Evolutionary conservation across 2,329 filamentous ascomycete species (phyloP), one percentile per base, ranked within the genome.

Genomic region (Monosporascus sp.): DNA sequence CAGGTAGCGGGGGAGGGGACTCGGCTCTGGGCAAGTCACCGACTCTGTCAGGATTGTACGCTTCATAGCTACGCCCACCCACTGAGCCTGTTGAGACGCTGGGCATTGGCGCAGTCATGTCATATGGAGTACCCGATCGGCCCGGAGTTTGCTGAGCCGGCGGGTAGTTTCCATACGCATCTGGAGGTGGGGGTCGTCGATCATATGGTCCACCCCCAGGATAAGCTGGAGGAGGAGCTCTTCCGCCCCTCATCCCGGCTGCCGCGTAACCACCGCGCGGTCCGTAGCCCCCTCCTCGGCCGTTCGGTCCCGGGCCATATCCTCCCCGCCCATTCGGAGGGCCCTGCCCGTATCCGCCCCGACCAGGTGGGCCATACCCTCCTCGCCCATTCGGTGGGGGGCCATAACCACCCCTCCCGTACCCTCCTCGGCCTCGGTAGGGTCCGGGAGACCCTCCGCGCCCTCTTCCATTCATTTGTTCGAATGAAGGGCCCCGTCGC

Each of bases 1-100:
- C 76, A 3, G 80, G 76, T 20, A 86, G 67, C 6, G 85, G 85
- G 17, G 86, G 84, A 8, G 84, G 83, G 2, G 83, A 85, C 61
- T 85, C 84, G 9, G 83, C 85, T 57, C 83, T 76, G 2, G 84
- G 81, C 22, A 86, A 68, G 48, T 74, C 73, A 37, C 72, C 67
- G 11, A 57, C 66, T 19, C 69, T 66, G n/a, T 75, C 70, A 2
- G 73, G 69, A 52, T 71, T 72, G 58, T 80, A 81, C 4, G 74
- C 65, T 38, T 73, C 71, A 51, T 76, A 81, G 22, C 61, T 61
- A 24, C 64, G 52, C 19, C 65, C 59, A 47, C 61, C 69, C 50
- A 50, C 52, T 49, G 59, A 59, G 17, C 56, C 68, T 19, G 68
- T 67, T 7, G 71, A 62, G 43, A 72, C 59, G 54, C 63, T 75